phyloP scores from a whole-genome alignment of 2,329 filamentous ascomycete species.

The Botrytis fabae region DNA sequence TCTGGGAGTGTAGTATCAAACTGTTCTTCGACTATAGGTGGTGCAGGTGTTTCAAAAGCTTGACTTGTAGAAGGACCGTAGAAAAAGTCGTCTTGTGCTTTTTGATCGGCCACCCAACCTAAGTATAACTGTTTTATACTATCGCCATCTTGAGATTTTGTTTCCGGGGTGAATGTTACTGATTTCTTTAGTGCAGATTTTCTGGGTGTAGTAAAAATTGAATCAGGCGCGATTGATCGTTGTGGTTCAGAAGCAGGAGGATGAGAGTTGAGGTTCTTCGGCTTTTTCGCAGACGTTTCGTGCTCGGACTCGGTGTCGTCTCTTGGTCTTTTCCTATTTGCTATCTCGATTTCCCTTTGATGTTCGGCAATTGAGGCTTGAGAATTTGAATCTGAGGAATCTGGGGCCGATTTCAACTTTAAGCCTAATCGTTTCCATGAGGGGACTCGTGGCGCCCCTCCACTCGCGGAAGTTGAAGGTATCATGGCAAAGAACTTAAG shows the following conservation, averaged over 20 bases:
- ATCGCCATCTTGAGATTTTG: constrained; percentile 58
- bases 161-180: constrained; percentile 65
- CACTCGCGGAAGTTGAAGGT: constrained; percentile 28
- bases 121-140: constrained; percentile 54
- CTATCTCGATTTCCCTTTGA: constrained; percentile 26
- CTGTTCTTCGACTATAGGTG: constrained; percentile 36
- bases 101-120: constrained; percentile 48
- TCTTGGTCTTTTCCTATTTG: constrained; percentile 36
- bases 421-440: constrained; percentile 62
- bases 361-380: constrained; percentile 24
- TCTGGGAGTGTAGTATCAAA: constrained; percentile 37
- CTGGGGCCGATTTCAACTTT: constrained; percentile 56
- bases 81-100: constrained; percentile 37
- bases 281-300: constrained; percentile 34
- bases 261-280: constrained; percentile 30
- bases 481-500: constrained; percentile 27
- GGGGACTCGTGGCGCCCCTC: constrained; percentile 44
- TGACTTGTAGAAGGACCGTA: constrained; percentile 28
- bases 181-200: constrained; percentile 50
- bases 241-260: constrained; percentile 12
- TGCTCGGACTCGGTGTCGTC: constrained; percentile 26
- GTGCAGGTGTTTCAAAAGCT: constrained; percentile 35
- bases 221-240: constrained; percentile 26
- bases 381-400: constrained; percentile 30
- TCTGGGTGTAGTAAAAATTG: constrained; percentile 33